Base-by-base conservation (phyloP, 129 eudicot species). In the Smallanthus sonchifolius region DNA sequence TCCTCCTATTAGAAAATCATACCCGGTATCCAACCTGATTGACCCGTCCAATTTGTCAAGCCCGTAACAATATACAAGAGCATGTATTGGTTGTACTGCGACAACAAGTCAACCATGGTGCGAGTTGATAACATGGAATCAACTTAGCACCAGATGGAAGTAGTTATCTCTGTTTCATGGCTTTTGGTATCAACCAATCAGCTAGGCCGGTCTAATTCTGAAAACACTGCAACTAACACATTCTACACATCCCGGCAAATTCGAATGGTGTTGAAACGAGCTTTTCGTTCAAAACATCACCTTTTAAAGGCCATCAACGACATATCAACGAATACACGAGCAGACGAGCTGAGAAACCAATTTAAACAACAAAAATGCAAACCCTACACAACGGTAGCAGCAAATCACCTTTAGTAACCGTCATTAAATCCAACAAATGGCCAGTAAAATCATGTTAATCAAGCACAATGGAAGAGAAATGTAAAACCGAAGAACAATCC, bases 401-500 rank as follows among this genome's bases (percentile, higher is more conserved):
- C 82, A 77, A 39, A 79, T 79, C 74, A 48, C 52, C 52, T 40
- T 66, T 49, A 39, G 70, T 70, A 70, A 70, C 47, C 5, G 14
- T 52, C 74, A 42, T 63, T 17, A 65, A 65, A 52, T 78, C 45
- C 73, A 72, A 71, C 61, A 72, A 43, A 77, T 76, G 16, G 14
- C 35, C 63, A 20, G 14, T 40, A 40, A 44, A 65, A 65, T 73
- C 69, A 73, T 45, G 62, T 52, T 64, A 65, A 34, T 40, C 66
- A 63, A 67, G 70, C 65, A 76, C 47, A 74, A 60, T 20, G 38
- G 57, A 65, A 74, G 52, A 67, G 48, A 64, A 73, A 77, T 66
- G 56, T 65, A 60, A 72, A 60, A 75, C 69, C 35, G 28, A 78
- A 57, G 70, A 82, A 79, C 47, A 75, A 28, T 42, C 45, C 56